Evolutionary conservation across 176 grass and related monocot genomes (phyloP).

Genomic region (Aegilops longissima): DNA sequence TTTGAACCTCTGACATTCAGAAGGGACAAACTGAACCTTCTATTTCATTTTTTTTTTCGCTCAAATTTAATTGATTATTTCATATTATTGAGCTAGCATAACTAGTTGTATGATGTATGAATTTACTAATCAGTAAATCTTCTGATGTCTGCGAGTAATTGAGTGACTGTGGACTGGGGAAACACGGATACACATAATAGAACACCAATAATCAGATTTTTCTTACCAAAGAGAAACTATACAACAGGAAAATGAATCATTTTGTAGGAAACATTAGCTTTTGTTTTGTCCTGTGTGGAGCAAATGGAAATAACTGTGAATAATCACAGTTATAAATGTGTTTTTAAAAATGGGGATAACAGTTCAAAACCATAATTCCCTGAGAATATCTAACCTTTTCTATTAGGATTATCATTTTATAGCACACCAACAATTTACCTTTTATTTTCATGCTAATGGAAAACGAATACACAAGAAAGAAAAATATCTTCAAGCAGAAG

Average conservation of each 20-base stretch:
- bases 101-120: not conserved
- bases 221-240: not conserved
- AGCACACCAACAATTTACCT: not conserved
- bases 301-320: not conserved
- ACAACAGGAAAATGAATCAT: not conserved
- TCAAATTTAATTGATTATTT: conserved; percentile 14
- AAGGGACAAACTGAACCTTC: not conserved
- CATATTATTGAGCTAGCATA: not conserved
- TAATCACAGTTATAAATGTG: not conserved
- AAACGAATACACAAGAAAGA: not conserved
- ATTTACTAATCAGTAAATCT: not conserved
- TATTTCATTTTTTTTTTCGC: not conserved
- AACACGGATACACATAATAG: not conserved
- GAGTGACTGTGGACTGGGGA: not conserved
- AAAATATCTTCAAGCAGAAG: conserved; percentile 15
- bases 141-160: not conserved
- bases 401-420: not conserved
- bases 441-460: not conserved
- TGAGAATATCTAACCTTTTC: not conserved
- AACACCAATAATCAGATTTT: not conserved
- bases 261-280: conserved; percentile 1
- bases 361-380: not conserved
- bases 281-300: not conserved
- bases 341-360: not conserved
- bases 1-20: not conserved